Conservation (phyloP, 768 basidiomycete genomes). For the Phallus indusiatus region DNA sequence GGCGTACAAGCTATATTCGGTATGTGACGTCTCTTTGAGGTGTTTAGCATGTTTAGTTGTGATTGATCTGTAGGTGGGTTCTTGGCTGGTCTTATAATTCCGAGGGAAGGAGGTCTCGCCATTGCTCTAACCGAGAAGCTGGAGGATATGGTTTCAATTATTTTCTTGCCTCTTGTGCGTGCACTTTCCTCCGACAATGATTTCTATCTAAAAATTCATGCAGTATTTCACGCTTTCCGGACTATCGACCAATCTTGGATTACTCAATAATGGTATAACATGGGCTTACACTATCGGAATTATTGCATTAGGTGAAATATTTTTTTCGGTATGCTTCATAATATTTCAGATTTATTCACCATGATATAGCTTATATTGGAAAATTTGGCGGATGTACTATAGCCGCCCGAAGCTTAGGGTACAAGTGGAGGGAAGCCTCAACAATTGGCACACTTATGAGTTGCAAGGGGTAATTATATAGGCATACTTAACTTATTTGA, state of each 20-base stretch:
- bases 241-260: constrained; percentile 76
- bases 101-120: constrained; percentile 79
- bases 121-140: constrained; percentile 88
- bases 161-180: constrained; percentile 77
- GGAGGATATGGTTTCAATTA: constrained; percentile 89
- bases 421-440: constrained; percentile 68
- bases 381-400: constrained; percentile 84
- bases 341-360: neutral
- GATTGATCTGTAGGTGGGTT: constrained; percentile 50
- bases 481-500: neutral
- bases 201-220: neutral
- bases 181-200: neutral
- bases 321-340: constrained; percentile 5
- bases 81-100: constrained; percentile 71
- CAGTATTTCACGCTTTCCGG: constrained; percentile 93
- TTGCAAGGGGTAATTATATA: constrained; percentile 68
- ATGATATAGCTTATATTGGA: constrained; percentile 61
- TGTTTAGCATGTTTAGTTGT: neutral
- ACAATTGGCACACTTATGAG: constrained; percentile 91
- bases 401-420: constrained; percentile 59
- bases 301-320: constrained; percentile 22
- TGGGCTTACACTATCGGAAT: constrained; percentile 89
- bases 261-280: constrained; percentile 75
- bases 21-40: constrained; percentile 15
- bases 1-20: constrained; percentile 83